phyloP scores from a whole-genome alignment of 495 filamentous ascomycete species.

The Neurospora discreta region DNA sequence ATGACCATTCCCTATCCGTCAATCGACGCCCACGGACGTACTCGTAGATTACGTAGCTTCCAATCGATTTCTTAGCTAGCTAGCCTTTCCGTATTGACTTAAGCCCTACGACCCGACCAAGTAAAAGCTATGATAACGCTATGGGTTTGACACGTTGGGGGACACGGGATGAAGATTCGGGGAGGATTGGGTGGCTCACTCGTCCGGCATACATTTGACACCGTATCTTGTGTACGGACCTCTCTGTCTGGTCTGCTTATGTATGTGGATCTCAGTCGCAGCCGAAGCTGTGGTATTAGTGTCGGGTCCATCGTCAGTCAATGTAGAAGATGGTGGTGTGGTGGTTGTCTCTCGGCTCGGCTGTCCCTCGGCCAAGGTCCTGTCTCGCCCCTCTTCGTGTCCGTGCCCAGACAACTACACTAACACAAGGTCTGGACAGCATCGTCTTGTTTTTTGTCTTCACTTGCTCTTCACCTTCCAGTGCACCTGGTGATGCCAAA shows the following conservation, averaged over 20 bases:
- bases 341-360: background rate
- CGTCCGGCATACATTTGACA: background rate
- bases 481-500: background rate
- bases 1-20: background rate
- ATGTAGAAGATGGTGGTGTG: background rate
- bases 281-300: background rate
- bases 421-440: background rate
- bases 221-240: background rate
- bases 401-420: background rate
- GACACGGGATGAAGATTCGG: background rate
- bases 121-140: background rate
- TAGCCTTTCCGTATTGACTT: background rate
- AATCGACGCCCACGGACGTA: background rate
- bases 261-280: background rate
- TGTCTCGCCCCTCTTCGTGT: background rate
- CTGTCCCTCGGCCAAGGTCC: background rate
- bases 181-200: background rate
- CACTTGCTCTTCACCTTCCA: background rate
- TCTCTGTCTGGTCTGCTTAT: background rate
- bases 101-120: background rate
- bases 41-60: background rate
- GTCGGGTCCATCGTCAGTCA: background rate
- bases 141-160: background rate
- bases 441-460: background rate
- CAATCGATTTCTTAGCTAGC: background rate